Evolutionary conservation across 352 stramenopile genomes (phyloP).

Genomic region (Phytophthora lateralis): DNA sequence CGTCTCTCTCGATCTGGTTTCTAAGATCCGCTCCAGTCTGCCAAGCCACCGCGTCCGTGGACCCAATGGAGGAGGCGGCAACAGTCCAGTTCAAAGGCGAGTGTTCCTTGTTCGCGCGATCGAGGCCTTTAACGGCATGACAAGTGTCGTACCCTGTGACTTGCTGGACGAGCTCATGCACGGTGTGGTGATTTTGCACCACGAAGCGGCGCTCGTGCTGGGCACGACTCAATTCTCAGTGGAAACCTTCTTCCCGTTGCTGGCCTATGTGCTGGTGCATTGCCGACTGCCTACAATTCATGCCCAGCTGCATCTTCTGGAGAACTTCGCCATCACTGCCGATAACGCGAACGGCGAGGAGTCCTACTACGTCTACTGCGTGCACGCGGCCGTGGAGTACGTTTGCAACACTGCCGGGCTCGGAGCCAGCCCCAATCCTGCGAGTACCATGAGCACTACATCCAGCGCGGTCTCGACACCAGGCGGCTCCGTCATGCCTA

Average conservation of each 20-base stretch:
- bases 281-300: slow-evolving; percentile 74
- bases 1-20: slow-evolving; percentile 55
- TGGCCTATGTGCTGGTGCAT: slow-evolving; percentile 84
- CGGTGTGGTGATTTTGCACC: slow-evolving; percentile 81
- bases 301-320: slow-evolving; percentile 80
- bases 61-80: slow-evolving; percentile 14
- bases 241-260: slow-evolving; percentile 86
- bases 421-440: slow-evolving; percentile 7
- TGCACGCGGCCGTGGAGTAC: slow-evolving; percentile 85
- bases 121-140: slow-evolving; percentile 83
- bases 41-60: slow-evolving; percentile 45
- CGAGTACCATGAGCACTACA: slow-evolving; percentile 12
- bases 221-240: slow-evolving; percentile 88
- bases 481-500: slow-evolving; percentile 27
- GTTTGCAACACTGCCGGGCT: slow-evolving; percentile 76
- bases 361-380: slow-evolving; percentile 91
- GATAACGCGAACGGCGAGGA: slow-evolving; percentile 85
- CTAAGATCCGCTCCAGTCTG: slow-evolving; percentile 61
- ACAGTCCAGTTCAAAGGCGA: slow-evolving; percentile 34
- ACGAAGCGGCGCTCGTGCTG: slow-evolving; percentile 86
- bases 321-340: slow-evolving; percentile 83
- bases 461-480: slow-evolving; percentile 34
- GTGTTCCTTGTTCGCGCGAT: slow-evolving; percentile 73
- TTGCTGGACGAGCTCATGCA: slow-evolving; percentile 87
- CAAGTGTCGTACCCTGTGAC: slow-evolving; percentile 81